Conservation (phyloP, 768 basidiomycete species). For the Auricularia cornea region DNA sequence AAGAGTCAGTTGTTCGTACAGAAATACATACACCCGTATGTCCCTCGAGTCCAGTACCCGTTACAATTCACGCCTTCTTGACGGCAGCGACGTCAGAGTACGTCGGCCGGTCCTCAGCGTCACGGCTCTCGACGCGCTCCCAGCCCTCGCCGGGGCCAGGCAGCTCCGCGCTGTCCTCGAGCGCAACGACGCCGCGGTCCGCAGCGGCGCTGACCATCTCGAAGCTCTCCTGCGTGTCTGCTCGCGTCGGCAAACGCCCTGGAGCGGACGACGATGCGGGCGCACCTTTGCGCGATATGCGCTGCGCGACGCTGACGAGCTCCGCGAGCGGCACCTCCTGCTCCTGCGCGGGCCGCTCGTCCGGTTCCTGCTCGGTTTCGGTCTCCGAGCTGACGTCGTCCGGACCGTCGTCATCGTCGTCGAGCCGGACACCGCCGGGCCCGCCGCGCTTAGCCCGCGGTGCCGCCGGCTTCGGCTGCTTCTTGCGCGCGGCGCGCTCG, state of each 20-base stretch:
- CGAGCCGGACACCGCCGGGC: neutral
- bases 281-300: neutral
- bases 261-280: neutral
- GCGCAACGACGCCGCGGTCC: neutral
- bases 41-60: no score
- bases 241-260: no score
- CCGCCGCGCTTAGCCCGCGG: neutral
- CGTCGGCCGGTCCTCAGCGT: neutral
- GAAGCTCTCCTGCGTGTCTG: neutral
- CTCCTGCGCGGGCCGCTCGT: neutral
- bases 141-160: neutral
- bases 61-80: neutral
- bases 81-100: neutral
- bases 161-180: neutral
- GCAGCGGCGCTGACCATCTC: neutral
- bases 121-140: neutral
- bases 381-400: neutral
- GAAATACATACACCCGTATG: no score
- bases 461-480: neutral
- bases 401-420: neutral
- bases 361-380: neutral
- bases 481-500: neutral
- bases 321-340: neutral
- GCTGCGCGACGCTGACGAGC: neutral
- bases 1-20: no score